Conservation (phyloP, 2,329 filamentous ascomycete genomes). For the Arthrobotrys musiformis region DNA sequence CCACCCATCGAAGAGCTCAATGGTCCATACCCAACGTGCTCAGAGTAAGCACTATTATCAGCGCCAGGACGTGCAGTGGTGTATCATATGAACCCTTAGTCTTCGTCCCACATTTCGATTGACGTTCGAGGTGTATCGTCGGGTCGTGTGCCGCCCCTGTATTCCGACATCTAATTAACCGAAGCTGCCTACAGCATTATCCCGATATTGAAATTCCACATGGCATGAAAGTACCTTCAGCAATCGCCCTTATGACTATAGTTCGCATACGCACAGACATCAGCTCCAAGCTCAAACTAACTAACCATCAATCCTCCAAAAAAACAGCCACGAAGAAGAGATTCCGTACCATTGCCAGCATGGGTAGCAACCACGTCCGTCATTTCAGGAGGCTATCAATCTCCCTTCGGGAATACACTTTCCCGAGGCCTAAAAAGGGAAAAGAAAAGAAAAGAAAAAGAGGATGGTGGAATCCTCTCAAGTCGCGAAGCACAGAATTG, state of each 20-base stretch:
- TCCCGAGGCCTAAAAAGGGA: constrained; percentile 19
- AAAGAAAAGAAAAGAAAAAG: background rate
- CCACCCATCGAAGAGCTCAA: background rate
- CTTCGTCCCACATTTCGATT: constrained; percentile 57
- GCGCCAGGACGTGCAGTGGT: constrained; percentile 69
- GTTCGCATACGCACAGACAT: background rate
- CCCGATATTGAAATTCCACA: background rate
- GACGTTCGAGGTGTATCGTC: constrained; percentile 39
- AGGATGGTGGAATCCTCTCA: constrained; percentile 22
- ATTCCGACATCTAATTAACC: constrained; percentile 10
- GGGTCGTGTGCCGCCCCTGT: constrained; percentile 31
- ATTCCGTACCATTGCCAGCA: constrained; percentile 48
- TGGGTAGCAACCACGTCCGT: constrained; percentile 48
- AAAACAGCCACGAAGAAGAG: background rate
- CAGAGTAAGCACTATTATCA: constrained; percentile 69
- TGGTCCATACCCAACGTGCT: constrained; percentile 67
- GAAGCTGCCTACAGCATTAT: background rate
- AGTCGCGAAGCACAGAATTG: constrained; percentile 19
- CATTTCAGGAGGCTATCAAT: constrained; percentile 43
- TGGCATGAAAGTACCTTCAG: constrained; percentile 38
- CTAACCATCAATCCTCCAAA: background rate
- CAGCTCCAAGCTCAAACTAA: constrained; percentile 29
- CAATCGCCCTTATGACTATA: constrained; percentile 42
- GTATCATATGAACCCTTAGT: constrained; percentile 67
- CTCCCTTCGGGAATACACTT: constrained; percentile 33